Conservation (phyloP, 345 rosid genomes). For the Balakata baccata region DNA sequence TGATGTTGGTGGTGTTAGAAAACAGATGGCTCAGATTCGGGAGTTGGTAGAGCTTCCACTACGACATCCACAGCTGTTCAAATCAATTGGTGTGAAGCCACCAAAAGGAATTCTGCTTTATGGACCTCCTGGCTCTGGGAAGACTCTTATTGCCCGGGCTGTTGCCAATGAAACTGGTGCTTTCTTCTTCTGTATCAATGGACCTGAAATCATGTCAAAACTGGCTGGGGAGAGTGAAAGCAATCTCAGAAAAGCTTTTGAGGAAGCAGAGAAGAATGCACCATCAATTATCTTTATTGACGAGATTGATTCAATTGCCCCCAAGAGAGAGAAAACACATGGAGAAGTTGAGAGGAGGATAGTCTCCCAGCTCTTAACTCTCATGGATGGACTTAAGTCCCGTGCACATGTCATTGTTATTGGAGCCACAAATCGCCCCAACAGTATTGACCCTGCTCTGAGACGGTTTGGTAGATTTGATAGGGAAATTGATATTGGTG, state of each 20-base stretch:
- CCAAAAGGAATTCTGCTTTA: slow-evolving; percentile 88
- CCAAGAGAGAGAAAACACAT: slow-evolving; percentile 90
- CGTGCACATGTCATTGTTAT: slow-evolving; percentile 94
- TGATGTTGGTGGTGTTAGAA: slow-evolving; percentile 98
- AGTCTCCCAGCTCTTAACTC: slow-evolving; percentile 88
- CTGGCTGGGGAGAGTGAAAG: slow-evolving; percentile 99
- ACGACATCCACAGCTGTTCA: slow-evolving; percentile 92
- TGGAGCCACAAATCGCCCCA: slow-evolving; percentile 99
- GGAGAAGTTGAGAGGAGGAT: slow-evolving; percentile 98
- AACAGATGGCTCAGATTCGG: slow-evolving; percentile 97
- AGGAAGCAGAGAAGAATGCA: slow-evolving; percentile 97
- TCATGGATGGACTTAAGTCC: slow-evolving; percentile 91
- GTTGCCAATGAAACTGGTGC: slow-evolving; percentile 96
- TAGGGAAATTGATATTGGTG: slow-evolving; percentile 91
- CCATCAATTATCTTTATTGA: slow-evolving; percentile 93
- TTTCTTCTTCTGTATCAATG: slow-evolving; percentile 91
- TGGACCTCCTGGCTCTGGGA: slow-evolving; percentile 45
- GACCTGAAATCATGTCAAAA: slow-evolving; percentile 96
- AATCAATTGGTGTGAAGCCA: slow-evolving; percentile 98
- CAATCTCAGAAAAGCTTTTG: slow-evolving; percentile 92
- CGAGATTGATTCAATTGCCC: slow-evolving; percentile 95
- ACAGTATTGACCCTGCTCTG: slow-evolving; percentile 89
- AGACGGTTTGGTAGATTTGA: slow-evolving; percentile 96
- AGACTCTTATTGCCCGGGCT: slow-evolving; percentile 93
- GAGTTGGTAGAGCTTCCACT: slow-evolving; percentile 90